Evolutionary conservation across 1,284 basidiomycete genomes (phyloP).

Genomic region (Cryptococcus deneoformans): DNA sequence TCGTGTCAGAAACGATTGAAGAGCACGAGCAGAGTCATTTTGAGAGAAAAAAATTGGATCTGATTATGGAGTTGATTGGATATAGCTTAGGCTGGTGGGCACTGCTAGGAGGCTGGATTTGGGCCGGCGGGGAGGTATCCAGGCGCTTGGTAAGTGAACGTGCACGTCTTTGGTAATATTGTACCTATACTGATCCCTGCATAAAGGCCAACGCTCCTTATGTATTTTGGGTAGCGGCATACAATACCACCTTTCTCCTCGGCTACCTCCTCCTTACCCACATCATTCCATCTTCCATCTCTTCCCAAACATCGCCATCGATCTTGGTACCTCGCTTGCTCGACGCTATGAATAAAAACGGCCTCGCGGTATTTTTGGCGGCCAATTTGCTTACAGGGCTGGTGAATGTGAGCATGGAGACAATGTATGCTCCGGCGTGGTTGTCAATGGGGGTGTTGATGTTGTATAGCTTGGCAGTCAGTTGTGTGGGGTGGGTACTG

Average conservation of each 20-base stretch:
- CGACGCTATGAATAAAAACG: conserved; percentile 78
- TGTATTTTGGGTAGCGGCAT: conserved; percentile 84
- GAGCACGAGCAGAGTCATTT: conserved; percentile 19
- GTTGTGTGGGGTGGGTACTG: conserved; percentile 60
- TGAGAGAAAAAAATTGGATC: conserved; percentile 62
- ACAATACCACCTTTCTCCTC: conserved; percentile 82
- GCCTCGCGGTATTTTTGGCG: conserved; percentile 73
- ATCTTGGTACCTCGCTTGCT: conserved; percentile 61
- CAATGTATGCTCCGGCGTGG: conserved; percentile 69
- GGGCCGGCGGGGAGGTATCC: conserved; percentile 56
- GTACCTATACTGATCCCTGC: neutral
- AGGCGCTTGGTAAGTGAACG: conserved; percentile 65
- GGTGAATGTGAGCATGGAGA: conserved; percentile 74
- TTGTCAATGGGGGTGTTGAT: conserved; percentile 64
- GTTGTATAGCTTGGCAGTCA: conserved; percentile 62
- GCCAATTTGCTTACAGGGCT: conserved; percentile 86
- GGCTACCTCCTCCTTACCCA: conserved; percentile 77
- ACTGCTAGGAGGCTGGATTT: conserved; percentile 53
- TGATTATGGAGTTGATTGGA: conserved; percentile 68
- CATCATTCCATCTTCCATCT: conserved; percentile 46
- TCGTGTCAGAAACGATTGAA: conserved; percentile 5
- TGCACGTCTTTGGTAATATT: conserved; percentile 12
- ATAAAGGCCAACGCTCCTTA: conserved; percentile 81
- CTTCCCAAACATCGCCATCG: neutral
- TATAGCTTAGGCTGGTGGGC: conserved; percentile 79